These are phyloP conservation scores for Fomitopsis palustris DNA, from an alignment of 1,284 basidiomycete species.

Conservation along the genomic window DNA sequence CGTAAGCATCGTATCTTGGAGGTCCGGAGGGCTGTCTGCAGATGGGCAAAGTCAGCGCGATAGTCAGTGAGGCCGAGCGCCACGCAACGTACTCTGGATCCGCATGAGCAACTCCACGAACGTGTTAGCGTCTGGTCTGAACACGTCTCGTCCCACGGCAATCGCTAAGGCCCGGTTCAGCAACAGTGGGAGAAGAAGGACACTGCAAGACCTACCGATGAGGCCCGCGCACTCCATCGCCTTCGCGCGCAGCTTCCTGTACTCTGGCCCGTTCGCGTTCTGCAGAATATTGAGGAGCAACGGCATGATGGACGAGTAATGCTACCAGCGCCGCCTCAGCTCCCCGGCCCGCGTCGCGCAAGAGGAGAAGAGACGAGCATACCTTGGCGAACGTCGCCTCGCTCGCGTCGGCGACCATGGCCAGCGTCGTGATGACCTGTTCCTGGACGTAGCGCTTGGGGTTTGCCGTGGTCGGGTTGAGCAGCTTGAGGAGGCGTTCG, in stretches of 20 bases:
- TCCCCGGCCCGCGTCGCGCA: too few species aligned
- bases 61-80: background rate
- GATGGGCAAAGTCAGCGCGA: background rate
- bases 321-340: slow-evolving; percentile 35
- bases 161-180: slow-evolving; percentile 48
- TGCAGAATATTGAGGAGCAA: slow-evolving; percentile 66
- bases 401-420: slow-evolving; percentile 82
- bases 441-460: slow-evolving; percentile 72
- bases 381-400: slow-evolving; percentile 70
- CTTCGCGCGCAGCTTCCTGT: slow-evolving; percentile 67
- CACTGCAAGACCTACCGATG: slow-evolving; percentile 48
- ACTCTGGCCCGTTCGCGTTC: slow-evolving; percentile 64
- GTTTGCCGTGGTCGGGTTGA: slow-evolving; percentile 43
- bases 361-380: slow-evolving; percentile 4
- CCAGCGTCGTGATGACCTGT: slow-evolving; percentile 78
- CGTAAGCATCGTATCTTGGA: slow-evolving; percentile 59
- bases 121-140: slow-evolving; percentile 69
- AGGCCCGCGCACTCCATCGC: slow-evolving; percentile 86
- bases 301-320: slow-evolving; percentile 76
- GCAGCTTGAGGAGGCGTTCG: slow-evolving; percentile 61
- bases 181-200: background rate
- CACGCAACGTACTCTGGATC: slow-evolving; percentile 65
- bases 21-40: slow-evolving; percentile 60
- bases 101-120: slow-evolving; percentile 70
- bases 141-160: slow-evolving; percentile 75